Evolutionary conservation across 768 basidiomycete species (phyloP), one percentile per base, ranked within the genome.

Genomic region (Collybia mongolica): DNA sequence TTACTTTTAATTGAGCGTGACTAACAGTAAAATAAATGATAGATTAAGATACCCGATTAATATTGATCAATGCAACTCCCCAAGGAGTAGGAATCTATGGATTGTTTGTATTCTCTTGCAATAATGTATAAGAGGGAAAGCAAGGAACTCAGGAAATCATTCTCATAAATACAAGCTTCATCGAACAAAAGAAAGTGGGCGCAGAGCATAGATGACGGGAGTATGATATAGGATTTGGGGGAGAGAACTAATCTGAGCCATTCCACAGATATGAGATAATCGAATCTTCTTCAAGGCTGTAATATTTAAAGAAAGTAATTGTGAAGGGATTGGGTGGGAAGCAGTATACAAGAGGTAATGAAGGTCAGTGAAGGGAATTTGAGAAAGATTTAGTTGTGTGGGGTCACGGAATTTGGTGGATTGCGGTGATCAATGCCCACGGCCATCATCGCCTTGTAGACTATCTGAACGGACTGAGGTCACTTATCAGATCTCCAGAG

Each of bases 401-500:
- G 43, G 50, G 63, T 39, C 37, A 51, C 51, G 53, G 52, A 57
- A 54, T 48, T 12, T 32, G 32, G 7, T 32, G 11, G 39, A 26
- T 42, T 22, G 41, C 37, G 49, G 54, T 37, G 50, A 66, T 65
- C 62, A 65, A 56, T 67, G 65, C 54, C 69, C 68, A 56, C 73
- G 66, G 58, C 73, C 72, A 57, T 74, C 72, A 58, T 74, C 70
- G 57, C 74, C 72, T 52, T 71, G 71, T 59, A 72, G 63, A 62
- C 72, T 74, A 62, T 74, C 71, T 64, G 74, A 71, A 63, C 69
- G 70, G 60, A 65, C 72, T 72, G 62, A 64, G 57, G 48, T 40
- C 46, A 43, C 56, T 59, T 62, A 70, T 81, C 75, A 91, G 77
- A 92, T 84, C 68, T 93, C 91, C 72, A 92, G 68, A 36, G 88